These are phyloP conservation scores for Gossypium trilobum DNA, from an alignment of 441 rosid genomes.

Conservation along the genomic window DNA sequence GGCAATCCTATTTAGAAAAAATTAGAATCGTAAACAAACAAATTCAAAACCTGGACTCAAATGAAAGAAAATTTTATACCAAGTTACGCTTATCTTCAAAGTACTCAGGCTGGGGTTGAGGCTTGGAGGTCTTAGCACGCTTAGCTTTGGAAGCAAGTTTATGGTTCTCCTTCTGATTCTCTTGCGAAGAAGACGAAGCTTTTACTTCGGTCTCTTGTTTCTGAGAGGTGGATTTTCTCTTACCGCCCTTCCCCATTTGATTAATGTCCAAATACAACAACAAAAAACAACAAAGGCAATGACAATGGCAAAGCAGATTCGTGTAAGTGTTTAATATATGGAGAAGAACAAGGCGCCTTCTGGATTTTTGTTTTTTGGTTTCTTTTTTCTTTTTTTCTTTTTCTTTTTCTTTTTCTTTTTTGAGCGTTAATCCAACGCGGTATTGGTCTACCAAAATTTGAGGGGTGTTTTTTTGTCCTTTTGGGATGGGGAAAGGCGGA, in stretches of 20 bases:
- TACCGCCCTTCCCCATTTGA: conserved; percentile 60
- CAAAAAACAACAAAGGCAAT: neutral
- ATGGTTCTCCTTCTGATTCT: conserved; percentile 13
- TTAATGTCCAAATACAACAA: neutral
- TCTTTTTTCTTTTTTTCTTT: too few relatives aligned
- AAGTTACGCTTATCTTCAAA: conserved; percentile 76
- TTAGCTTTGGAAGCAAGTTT: conserved; percentile 38
- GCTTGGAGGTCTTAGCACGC: conserved; percentile 37
- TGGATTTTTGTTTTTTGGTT: neutral
- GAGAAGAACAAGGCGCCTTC: neutral
- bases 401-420: too few relatives aligned
- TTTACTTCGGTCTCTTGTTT: conserved; percentile 20
- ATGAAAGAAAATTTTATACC: conserved; percentile 29
- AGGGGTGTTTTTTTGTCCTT: neutral
- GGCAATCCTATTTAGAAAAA: neutral
- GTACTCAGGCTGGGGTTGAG: conserved; percentile 46
- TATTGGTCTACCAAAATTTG: neutral
- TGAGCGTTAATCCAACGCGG: too few relatives aligned
- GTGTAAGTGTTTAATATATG: neutral
- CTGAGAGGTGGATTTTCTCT: conserved; percentile 44
- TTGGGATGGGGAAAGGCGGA: neutral
- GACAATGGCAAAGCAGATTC: neutral
- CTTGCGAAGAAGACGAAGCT: conserved; percentile 25
- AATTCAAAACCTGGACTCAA: neutral
- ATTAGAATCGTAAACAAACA: neutral